Conservation (phyloP, 129 eudicot genomes). For the Mikania micrantha region DNA sequence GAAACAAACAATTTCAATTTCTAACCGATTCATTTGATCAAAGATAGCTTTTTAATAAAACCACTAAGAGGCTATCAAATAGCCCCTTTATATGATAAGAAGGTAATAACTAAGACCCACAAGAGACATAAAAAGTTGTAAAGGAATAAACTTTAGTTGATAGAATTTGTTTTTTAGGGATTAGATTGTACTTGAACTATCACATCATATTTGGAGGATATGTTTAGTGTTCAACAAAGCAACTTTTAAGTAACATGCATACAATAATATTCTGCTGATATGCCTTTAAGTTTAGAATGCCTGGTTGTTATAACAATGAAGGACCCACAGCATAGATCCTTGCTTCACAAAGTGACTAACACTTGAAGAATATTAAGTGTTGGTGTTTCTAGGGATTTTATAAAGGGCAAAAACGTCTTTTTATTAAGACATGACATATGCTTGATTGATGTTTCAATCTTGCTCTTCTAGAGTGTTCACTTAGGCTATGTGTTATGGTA, state of each 20-base stretch:
- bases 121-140: background rate
- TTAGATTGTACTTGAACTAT: conserved; percentile 3
- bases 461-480: background rate
- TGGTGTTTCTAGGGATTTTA: conserved; percentile 8
- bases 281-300: conserved; percentile 18
- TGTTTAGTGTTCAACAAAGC: conserved; percentile 4
- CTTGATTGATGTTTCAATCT: background rate
- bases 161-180: conserved; percentile 4
- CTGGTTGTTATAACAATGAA: conserved; percentile 16
- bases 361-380: conserved; percentile 10
- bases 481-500: background rate
- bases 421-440: background rate
- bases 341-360: conserved; percentile 27
- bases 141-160: background rate
- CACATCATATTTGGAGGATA: conserved; percentile 13
- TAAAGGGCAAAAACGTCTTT: conserved; percentile 8
- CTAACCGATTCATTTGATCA: no score
- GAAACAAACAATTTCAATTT: no score
- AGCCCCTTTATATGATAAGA: background rate
- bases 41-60: no score
- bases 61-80: no score
- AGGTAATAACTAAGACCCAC: background rate
- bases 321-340: conserved; percentile 28
- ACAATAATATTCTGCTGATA: conserved; percentile 13
- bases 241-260: conserved; percentile 15